phyloP scores from a whole-genome alignment of 2,329 filamentous ascomycete genomes.

The Xylariales sp. region DNA sequence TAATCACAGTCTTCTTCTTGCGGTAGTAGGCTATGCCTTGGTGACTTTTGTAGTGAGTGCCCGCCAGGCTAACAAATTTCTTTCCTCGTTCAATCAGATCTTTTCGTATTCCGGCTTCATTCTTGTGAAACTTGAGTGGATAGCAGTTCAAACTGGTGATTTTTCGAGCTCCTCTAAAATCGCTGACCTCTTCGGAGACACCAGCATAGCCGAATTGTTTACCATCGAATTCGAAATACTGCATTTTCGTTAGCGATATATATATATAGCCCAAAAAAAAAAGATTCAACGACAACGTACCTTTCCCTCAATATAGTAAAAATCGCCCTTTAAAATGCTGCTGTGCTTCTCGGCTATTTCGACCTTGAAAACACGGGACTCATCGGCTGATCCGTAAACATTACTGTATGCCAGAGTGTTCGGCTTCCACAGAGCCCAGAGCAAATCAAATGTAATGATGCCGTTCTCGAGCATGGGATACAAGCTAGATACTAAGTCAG shows the following conservation, averaged over 20 bases:
- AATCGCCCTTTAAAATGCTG: slow-evolving; percentile 67
- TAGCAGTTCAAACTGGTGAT: slow-evolving; percentile 76
- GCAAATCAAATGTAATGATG: slow-evolving; percentile 81
- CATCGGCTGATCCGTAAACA: slow-evolving; percentile 71
- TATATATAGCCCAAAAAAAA: neutral
- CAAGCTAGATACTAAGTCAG: slow-evolving; percentile 43
- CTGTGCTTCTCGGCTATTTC: slow-evolving; percentile 69
- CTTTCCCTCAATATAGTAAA: slow-evolving; percentile 70
- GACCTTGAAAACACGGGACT: slow-evolving; percentile 78
- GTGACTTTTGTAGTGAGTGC: slow-evolving; percentile 78
- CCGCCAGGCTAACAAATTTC: slow-evolving; percentile 76
- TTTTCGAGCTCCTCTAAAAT: slow-evolving; percentile 77
- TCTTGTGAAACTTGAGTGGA: slow-evolving; percentile 75
- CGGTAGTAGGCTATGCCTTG: slow-evolving; percentile 84
- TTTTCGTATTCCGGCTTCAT: slow-evolving; percentile 59
- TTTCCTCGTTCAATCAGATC: slow-evolving; percentile 76
- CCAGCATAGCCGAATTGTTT: slow-evolving; percentile 77
- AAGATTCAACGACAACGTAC: no score
- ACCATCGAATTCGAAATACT: slow-evolving; percentile 84
- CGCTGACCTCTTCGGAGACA: slow-evolving; percentile 63
- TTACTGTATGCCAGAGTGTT: slow-evolving; percentile 74
- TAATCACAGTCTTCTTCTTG: slow-evolving; percentile 68
- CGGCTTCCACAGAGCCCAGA: slow-evolving; percentile 88
- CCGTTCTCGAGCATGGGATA: slow-evolving; percentile 77
- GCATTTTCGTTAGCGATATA: slow-evolving; percentile 10